Base-by-base conservation (phyloP, 2,329 filamentous ascomycete genomes). In the Dothistroma pini region DNA sequence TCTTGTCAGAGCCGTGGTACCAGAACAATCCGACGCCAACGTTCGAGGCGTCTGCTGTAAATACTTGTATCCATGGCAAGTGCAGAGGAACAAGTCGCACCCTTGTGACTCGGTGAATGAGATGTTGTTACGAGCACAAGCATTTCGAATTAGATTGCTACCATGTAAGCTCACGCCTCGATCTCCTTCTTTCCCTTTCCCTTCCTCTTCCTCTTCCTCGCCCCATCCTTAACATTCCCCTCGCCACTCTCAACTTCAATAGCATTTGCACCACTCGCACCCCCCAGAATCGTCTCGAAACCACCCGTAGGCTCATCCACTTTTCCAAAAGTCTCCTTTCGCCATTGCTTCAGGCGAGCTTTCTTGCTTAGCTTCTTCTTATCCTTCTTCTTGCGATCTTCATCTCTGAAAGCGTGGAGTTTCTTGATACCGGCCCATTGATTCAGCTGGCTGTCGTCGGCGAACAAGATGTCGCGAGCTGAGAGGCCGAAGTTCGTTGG, bases 351-450 rank as follows among this genome's bases (percentile, higher is more conserved):
- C 63, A 99, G 80, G 21, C 93, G 84, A 8, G 90, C 91, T 80
- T 97, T 97, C 84, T 97, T 99, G 66, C 91, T 89, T 32, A 97
- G 82, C 69, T 85, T 84, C 82, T 96, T 96, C 79, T 87, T 86
- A 73, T 99, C 95, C 70, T 88, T 89, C 68, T 84, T 83, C 82
- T 97, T 97, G 83, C 96, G 95, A 70, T 93, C 90, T 2, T 83
- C 80, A 73, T 97, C 93, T 59, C 95, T 85, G 80, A 95, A 99
- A 5, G 90, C 83, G 4, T 93, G 93, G 62, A 97, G 84, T 79
- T 97, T 97, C 83, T 99, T 99, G 71, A 99, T 80, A 7, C 95
- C 93, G 5, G 89, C 93, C 72, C 89, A 99, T 66, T 93, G 83
- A 76, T 99, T 99, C 66, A 99, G 85, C 57, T 88, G 86, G 52